A percentile compares a stretch with the other conserved stretches of the same genome.
phyloP scores from a whole-genome alignment of 2,329 filamentous ascomycete genomes.

The Thermomyces lanuginosus region DNA sequence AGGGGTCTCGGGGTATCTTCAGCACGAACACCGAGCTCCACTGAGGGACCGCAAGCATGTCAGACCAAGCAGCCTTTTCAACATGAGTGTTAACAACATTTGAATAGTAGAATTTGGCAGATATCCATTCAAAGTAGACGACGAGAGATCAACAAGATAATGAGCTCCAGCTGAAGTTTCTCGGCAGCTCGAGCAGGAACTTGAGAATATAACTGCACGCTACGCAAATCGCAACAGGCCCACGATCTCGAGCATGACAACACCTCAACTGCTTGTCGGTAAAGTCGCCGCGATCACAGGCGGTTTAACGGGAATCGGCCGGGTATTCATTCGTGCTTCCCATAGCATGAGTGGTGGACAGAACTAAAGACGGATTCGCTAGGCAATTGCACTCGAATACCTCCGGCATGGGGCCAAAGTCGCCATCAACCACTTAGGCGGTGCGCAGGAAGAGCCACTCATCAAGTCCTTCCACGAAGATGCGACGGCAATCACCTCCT shows the following conservation, averaged over 20 bases:
- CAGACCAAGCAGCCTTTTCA: too few relatives aligned
- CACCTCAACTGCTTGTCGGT: slow-evolving; percentile 42
- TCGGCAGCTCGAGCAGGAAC: too few relatives aligned
- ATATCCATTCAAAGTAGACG: too few relatives aligned
- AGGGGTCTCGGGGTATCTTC: too few relatives aligned
- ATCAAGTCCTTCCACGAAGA: slow-evolving; percentile 17
- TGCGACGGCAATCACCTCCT: slow-evolving; percentile 31
- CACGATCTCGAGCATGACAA: slow-evolving; percentile 18
- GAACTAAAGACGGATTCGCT: neutral
- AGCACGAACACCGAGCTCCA: too few relatives aligned
- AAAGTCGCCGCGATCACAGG: slow-evolving; percentile 80
- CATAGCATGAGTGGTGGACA: neutral
- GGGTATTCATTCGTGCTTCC: slow-evolving; percentile 19
- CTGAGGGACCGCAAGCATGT: too few relatives aligned
- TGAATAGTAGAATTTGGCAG: too few relatives aligned
- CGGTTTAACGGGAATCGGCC: slow-evolving; percentile 71
- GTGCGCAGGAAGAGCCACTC: slow-evolving; percentile 15
- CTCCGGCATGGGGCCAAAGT: slow-evolving; percentile 62
- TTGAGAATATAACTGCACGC: too few relatives aligned
- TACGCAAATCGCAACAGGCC: too few relatives aligned
- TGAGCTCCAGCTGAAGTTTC: too few relatives aligned
- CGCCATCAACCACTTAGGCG: slow-evolving; percentile 61
- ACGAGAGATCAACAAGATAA: too few relatives aligned
- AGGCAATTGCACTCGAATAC: slow-evolving; percentile 65
- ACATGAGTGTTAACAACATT: too few relatives aligned